Evolutionary conservation across 2,329 filamentous ascomycete species (phyloP).

Genomic region (Pleurostoma richardsiae): DNA sequence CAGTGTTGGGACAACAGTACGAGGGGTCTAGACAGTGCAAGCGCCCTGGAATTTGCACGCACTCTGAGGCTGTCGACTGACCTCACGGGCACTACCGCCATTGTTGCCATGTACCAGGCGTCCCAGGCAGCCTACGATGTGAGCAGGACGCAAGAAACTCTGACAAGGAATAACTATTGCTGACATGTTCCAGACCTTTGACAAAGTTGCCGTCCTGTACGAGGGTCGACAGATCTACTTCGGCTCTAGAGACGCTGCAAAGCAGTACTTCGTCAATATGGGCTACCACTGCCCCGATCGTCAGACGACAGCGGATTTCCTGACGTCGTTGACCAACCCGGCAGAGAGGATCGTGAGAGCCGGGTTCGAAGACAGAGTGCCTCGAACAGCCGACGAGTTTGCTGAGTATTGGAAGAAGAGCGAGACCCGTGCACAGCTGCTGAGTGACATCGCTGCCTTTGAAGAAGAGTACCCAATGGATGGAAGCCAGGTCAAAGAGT

Average conservation of each 20-base stretch:
- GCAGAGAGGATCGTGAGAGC: slow-evolving; percentile 48
- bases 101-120: slow-evolving; percentile 69
- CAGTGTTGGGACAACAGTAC: slow-evolving; percentile 70
- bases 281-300: slow-evolving; percentile 63
- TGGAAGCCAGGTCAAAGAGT: background rate
- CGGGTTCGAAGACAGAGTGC: slow-evolving; percentile 52
- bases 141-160: background rate
- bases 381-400: slow-evolving; percentile 59
- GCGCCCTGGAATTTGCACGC: slow-evolving; percentile 68
- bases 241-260: slow-evolving; percentile 54
- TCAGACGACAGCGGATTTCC: slow-evolving; percentile 65
- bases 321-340: slow-evolving; percentile 63
- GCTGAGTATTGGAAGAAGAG: slow-evolving; percentile 45
- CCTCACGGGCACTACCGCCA: slow-evolving; percentile 54
- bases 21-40: slow-evolving; percentile 66
- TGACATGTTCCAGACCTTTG: slow-evolving; percentile 34
- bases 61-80: slow-evolving; percentile 64
- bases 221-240: slow-evolving; percentile 59
- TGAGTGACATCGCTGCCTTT: slow-evolving; percentile 47
- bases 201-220: slow-evolving; percentile 54
- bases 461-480: slow-evolving; percentile 25
- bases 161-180: background rate
- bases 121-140: slow-evolving; percentile 61
- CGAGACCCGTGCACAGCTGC: slow-evolving; percentile 30
- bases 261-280: slow-evolving; percentile 60